These are phyloP conservation scores for Physcomitrellopsis africana DNA, from an alignment of 225 moss, liverwort and hornwort genomes.

Conservation along the genomic window DNA sequence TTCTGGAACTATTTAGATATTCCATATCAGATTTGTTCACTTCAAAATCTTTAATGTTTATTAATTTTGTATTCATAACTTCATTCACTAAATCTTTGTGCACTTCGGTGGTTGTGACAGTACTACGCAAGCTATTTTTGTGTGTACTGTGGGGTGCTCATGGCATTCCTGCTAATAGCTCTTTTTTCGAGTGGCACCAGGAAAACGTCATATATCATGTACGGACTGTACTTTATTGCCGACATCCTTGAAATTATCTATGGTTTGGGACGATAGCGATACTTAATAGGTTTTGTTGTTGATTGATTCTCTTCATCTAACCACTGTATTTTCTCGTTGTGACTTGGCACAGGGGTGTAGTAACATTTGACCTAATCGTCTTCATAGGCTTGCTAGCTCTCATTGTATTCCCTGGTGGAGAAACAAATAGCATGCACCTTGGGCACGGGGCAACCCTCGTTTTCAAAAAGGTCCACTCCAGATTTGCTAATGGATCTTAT, in stretches of 20 bases:
- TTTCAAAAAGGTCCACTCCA: constrained; percentile 68
- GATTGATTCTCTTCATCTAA: constrained; percentile 21
- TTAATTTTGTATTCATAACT: background rate
- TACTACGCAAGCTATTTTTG: constrained; percentile 92
- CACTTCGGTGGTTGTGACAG: constrained; percentile 48
- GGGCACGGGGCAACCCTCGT: constrained; percentile 87
- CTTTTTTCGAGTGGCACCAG: constrained; percentile 71
- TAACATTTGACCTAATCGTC: constrained; percentile 78
- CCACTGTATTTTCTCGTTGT: constrained; percentile 21
- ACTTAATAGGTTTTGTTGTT: constrained; percentile 2
- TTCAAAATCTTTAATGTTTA: background rate
- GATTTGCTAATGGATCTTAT: too few relatives aligned
- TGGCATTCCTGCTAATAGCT: constrained; percentile 85
- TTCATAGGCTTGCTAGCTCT: constrained; percentile 81
- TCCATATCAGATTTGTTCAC: background rate
- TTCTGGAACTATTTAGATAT: background rate
- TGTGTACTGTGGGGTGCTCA: constrained; percentile 80
- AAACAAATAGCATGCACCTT: constrained; percentile 81
- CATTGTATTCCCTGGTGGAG: constrained; percentile 94
- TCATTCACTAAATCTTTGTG: background rate
- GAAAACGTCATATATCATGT: constrained; percentile 69
- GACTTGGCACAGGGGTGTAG: constrained; percentile 70
- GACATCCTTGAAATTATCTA: constrained; percentile 1
- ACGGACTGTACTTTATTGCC: constrained; percentile 29
- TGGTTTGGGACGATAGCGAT: background rate